phyloP scores from a whole-genome alignment of 1,284 basidiomycete species.

The Naganishia sp. region DNA sequence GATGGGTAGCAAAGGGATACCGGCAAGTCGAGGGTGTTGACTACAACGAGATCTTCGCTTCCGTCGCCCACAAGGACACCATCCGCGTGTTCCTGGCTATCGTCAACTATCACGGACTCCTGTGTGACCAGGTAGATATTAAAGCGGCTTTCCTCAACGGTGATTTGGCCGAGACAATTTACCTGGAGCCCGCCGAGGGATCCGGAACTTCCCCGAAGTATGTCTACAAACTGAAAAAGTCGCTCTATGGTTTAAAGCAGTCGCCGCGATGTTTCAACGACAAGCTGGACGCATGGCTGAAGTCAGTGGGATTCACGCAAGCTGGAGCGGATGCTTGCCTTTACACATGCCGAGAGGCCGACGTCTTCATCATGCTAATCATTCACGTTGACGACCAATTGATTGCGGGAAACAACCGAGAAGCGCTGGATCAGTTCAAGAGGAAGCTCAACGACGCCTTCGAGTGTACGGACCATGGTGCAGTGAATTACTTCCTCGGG shows the following conservation, averaged over 20 bases:
- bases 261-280: conserved; percentile 46
- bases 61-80: conserved; percentile 52
- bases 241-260: conserved; percentile 56
- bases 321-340: conserved; percentile 51
- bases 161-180: conserved; percentile 53
- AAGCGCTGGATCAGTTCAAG: too few relatives aligned
- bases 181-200: conserved; percentile 46
- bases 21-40: conserved; percentile 54
- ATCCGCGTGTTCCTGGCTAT: conserved; percentile 53
- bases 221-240: conserved; percentile 40
- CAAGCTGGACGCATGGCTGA: conserved; percentile 46
- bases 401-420: conserved; percentile 35
- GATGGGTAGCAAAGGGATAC: conserved; percentile 42
- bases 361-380: background rate
- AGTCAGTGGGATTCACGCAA: conserved; percentile 43
- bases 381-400: conserved; percentile 30
- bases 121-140: conserved; percentile 56
- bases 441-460: too few relatives aligned
- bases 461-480: conserved; percentile 41
- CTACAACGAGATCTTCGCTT: conserved; percentile 56
- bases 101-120: conserved; percentile 52
- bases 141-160: conserved; percentile 59
- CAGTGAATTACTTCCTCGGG: conserved; percentile 38
- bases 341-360: conserved; percentile 36
- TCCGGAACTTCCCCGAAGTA: conserved; percentile 22